Percentiles rank a stretch among this genome's conserved stretches.
These are phyloP conservation scores for Tetramitus jugosus DNA, from an alignment of 208 protist genomes.

Conservation along the genomic window DNA sequence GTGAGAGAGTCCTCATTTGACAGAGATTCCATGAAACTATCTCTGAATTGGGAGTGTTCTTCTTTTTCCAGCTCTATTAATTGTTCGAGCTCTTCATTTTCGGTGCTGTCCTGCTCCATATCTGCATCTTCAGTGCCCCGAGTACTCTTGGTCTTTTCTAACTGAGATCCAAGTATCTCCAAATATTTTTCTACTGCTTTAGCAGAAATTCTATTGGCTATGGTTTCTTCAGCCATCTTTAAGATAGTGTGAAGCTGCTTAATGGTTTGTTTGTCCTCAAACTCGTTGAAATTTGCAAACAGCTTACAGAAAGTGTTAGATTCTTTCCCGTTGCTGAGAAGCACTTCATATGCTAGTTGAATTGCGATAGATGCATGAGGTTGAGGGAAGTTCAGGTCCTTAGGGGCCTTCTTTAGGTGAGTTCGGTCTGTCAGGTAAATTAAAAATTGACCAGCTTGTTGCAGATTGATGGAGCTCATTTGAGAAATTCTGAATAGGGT, in stretches of 20 bases:
- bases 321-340: background rate
- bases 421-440: background rate
- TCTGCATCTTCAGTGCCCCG: background rate
- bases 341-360: background rate
- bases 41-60: background rate
- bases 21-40: too few species aligned
- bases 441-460: background rate
- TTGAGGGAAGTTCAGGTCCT: background rate
- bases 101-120: background rate
- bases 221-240: background rate
- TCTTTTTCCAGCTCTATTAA: background rate
- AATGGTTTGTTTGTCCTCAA: too few species aligned
- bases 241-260: background rate
- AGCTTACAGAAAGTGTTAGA: too few species aligned
- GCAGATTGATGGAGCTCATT: background rate
- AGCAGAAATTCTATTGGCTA: background rate
- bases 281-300: too few species aligned
- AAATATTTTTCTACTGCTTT: background rate
- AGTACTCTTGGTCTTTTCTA: background rate
- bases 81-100: background rate
- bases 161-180: background rate
- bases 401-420: background rate
- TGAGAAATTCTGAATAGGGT: background rate
- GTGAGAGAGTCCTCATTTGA: too few species aligned
- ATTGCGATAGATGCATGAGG: background rate